These are phyloP conservation scores for Fusarium devonianum DNA, from an alignment of 2,329 filamentous ascomycete genomes.

Conservation along the genomic window DNA sequence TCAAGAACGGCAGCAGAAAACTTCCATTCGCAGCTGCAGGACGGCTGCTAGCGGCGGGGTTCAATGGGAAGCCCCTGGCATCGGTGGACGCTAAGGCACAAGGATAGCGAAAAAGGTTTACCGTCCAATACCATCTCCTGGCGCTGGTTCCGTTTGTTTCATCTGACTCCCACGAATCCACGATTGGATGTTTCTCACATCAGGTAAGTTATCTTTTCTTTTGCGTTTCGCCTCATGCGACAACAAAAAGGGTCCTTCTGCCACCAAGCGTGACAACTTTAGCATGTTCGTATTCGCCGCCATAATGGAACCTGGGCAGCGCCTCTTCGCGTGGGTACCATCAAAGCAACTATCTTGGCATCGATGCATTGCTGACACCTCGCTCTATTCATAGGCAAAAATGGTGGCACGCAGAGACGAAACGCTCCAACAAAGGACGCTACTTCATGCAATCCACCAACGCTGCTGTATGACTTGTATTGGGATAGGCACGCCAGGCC, in stretches of 20 bases:
- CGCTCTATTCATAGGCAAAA: not conserved
- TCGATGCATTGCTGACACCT: not conserved
- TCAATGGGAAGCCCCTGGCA: constrained; percentile 22
- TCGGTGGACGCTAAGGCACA: constrained; percentile 11
- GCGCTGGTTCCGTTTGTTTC: constrained; percentile 27
- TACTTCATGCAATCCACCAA: constrained; percentile 27
- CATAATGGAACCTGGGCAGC: not conserved
- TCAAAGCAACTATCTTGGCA: not conserved
- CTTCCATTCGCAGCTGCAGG: constrained; percentile 21
- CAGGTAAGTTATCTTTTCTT: constrained; percentile 2
- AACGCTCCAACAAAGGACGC: constrained; percentile 23
- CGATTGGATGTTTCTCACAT: constrained; percentile 16
- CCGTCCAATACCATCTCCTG: constrained; percentile 18
- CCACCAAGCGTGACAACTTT: not conserved
- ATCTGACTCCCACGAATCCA: constrained; percentile 17
- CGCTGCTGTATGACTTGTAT: constrained; percentile 19
- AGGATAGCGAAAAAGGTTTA: constrained; percentile 9
- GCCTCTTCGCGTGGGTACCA: no score
- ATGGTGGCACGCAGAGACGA: constrained; percentile 18
- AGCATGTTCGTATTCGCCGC: not conserved
- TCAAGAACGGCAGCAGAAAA: constrained; percentile 2
- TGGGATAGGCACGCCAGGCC: constrained; percentile 28
- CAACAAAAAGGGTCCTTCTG: not conserved
- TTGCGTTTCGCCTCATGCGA: not conserved
- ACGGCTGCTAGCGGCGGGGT: constrained; percentile 24